Base-by-base conservation (phyloP, 2,329 filamentous ascomycete species). In the Aspergillus quadrilineatus region DNA sequence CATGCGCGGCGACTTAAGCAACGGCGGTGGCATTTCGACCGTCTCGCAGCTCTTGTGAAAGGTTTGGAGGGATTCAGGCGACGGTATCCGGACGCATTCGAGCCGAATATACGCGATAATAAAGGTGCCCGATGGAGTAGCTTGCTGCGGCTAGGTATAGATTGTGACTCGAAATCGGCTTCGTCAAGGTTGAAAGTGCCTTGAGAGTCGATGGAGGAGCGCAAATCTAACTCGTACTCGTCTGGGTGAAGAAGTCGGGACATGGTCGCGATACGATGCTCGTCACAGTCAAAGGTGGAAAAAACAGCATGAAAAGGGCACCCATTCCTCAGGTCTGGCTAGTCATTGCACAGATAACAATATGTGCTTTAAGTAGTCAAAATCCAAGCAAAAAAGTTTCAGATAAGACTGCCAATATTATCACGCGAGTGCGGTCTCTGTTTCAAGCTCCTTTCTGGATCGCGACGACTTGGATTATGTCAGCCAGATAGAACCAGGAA, bases 151-250 rank as follows among this genome's bases (percentile, higher is more conserved):
- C 58, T 65, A 2, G 65, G 63, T 9, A 66, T 66, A 10, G 66
- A 54, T 56, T 75, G 72, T 2, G 75, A 69, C 63, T 75, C 74
- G 50, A 76, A 76, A 60, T 77, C 74, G 53, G 67, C 69, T 29
- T 74, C 74, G 52, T 77, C 74, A 12, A 77, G 67, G 56, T 77
- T 69, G 61, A 77, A 76, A 37, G 67, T 72, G 53, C 70, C 74
- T 39, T 71, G 66, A 2, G 73, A 74, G 53, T 76, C 74, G 28
- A 69, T 42, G 1, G 75, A 77, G 5, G 74, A 75, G 7, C 72
- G 71, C 53, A 67, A 65, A 32, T 65, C 71, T 37, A 76, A 68
- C 64, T 76, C 73, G 59, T 75, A 76, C 61, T 75, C 73, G 58
- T 76, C 72, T 14, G 73, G 73, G 55, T 74, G 69, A 26, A 74